Percentiles rank a stretch among this genome's conserved stretches.
Conservation (phyloP, 306 rosid species). For the Calophaca sinica region DNA sequence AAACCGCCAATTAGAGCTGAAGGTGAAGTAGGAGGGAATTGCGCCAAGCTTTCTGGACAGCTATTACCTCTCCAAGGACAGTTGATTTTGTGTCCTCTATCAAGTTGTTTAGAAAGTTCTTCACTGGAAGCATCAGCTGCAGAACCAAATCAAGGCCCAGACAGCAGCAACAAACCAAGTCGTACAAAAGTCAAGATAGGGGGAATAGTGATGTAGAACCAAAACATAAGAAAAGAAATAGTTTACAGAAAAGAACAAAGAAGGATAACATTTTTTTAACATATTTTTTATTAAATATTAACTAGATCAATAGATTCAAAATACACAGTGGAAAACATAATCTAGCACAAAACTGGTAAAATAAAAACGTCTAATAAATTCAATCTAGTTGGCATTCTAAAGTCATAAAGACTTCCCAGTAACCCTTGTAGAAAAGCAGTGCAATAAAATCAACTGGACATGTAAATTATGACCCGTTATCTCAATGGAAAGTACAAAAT, state of each 20-base stretch:
- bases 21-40: conserved; percentile 93
- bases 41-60: conserved; percentile 98
- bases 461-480: background rate
- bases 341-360: background rate
- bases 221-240: conserved; percentile 3
- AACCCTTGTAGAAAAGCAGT: conserved; percentile 16
- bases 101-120: conserved; percentile 83
- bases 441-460: background rate
- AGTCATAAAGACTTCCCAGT: background rate
- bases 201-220: background rate
- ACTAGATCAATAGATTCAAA: conserved; percentile 34
- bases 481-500: conserved; percentile 14
- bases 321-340: conserved; percentile 27
- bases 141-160: conserved; percentile 42
- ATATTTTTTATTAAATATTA: conserved; percentile 4
- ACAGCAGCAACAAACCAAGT: conserved; percentile 34
- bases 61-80: conserved; percentile 99
- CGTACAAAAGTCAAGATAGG: conserved; percentile 29
- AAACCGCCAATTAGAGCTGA: conserved; percentile 95
- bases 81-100: conserved; percentile 73
- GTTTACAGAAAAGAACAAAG: background rate
- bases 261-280: background rate
- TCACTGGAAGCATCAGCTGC: conserved; percentile 76
- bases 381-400: conserved; percentile 14
- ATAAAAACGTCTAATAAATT: conserved; percentile 34